Percentiles rank a stretch among this genome's conserved stretches.
phyloP scores from a whole-genome alignment of 2,329 filamentous ascomycete genomes.

The Zopfia rhizophila region DNA sequence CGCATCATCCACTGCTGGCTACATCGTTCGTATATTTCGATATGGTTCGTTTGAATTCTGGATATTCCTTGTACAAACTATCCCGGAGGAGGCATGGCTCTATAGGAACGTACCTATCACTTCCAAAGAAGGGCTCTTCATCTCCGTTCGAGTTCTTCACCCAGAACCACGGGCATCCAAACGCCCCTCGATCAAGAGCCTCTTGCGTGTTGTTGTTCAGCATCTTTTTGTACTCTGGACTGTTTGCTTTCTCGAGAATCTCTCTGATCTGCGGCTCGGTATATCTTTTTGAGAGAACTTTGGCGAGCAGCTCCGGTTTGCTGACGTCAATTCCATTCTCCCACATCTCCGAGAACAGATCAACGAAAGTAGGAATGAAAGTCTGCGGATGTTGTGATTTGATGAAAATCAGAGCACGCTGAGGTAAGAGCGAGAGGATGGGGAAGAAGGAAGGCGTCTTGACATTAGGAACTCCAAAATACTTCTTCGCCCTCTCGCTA shows the following conservation, averaged over 20 bases:
- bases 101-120: slow-evolving; percentile 66
- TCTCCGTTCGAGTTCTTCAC: slow-evolving; percentile 68
- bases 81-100: neutral
- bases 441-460: slow-evolving; percentile 63
- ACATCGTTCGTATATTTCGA: slow-evolving; percentile 29
- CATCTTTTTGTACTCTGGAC: slow-evolving; percentile 62
- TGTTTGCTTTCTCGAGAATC: slow-evolving; percentile 65
- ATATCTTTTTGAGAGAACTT: slow-evolving; percentile 61
- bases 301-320: slow-evolving; percentile 64
- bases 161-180: slow-evolving; percentile 81
- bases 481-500: slow-evolving; percentile 58
- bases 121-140: slow-evolving; percentile 79
- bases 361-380: slow-evolving; percentile 63
- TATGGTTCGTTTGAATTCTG: slow-evolving; percentile 9
- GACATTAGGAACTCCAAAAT: slow-evolving; percentile 60
- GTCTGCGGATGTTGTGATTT: slow-evolving; percentile 65
- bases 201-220: slow-evolving; percentile 69
- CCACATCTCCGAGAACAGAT: slow-evolving; percentile 72
- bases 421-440: slow-evolving; percentile 66
- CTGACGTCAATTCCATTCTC: slow-evolving; percentile 68
- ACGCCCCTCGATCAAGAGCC: slow-evolving; percentile 73
- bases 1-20: slow-evolving; percentile 5
- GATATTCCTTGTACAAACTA: neutral
- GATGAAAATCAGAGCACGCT: slow-evolving; percentile 74
- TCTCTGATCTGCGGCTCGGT: slow-evolving; percentile 61